Percentiles rank a stretch among this genome's conserved stretches.
Conservation (phyloP, 192 early-diverging fungal species). For the Chytriomyces sp. region DNA sequence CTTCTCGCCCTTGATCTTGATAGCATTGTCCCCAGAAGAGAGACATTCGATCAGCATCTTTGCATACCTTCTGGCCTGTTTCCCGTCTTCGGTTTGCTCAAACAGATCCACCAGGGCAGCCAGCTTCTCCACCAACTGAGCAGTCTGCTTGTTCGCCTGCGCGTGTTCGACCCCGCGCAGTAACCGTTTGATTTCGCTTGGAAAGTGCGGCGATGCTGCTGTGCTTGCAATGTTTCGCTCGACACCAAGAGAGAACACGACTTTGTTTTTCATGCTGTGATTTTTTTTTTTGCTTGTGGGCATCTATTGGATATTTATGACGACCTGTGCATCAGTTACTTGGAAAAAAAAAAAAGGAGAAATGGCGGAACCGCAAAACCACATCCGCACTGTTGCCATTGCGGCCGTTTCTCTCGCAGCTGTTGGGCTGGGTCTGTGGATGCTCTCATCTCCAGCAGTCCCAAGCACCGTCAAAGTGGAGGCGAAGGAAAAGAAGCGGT, state of each 20-base stretch:
- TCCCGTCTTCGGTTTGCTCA: background rate
- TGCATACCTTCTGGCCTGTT: background rate
- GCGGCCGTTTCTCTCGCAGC: slow-evolving; percentile 34
- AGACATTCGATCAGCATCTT: background rate
- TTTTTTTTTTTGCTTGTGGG: too few relatives aligned
- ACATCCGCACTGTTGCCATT: slow-evolving; percentile 7
- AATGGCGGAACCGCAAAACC: background rate
- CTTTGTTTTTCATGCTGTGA: background rate
- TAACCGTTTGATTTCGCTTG: background rate
- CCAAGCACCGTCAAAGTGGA: background rate
- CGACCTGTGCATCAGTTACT: background rate
- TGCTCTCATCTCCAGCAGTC: slow-evolving; percentile 2
- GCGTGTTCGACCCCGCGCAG: background rate
- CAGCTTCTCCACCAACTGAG: background rate
- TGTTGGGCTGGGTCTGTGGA: slow-evolving; percentile 37
- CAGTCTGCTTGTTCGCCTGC: background rate
- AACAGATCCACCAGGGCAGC: background rate
- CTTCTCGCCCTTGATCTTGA: background rate
- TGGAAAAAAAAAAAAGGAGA: background rate
- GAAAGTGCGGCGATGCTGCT: background rate
- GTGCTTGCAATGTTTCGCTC: background rate
- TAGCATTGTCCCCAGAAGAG: background rate
- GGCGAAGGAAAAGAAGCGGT: slow-evolving; percentile 13
- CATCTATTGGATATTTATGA: too few relatives aligned
- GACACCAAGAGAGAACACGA: background rate